phyloP scores from a whole-genome alignment of 805 yeast species.

The Scheffersomyces coipomensis region DNA sequence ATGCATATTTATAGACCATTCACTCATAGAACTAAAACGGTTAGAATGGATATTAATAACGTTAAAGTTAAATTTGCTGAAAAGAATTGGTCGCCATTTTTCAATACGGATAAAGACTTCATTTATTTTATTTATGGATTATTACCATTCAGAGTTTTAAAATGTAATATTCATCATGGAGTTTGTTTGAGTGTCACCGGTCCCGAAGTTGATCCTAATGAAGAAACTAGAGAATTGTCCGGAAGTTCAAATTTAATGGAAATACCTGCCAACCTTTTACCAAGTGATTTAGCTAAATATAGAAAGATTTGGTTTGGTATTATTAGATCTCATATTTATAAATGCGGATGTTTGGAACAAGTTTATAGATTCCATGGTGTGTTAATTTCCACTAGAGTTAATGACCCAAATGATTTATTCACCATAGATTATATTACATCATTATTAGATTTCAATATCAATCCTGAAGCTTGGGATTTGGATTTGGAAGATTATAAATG shows the following conservation, averaged over 20 bases:
- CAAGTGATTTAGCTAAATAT: conserved; percentile 7
- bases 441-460: conserved; percentile 32
- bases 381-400: conserved; percentile 10
- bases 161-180: conserved; percentile 17
- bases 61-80: conserved; percentile 14
- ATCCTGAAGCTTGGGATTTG: conserved; percentile 26
- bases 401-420: conserved; percentile 3
- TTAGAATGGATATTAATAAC: no score
- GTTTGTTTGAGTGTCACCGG: no score
- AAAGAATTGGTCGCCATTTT: conserved; percentile 43
- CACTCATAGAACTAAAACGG: no score
- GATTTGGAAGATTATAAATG: conserved; percentile 3
- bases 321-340: conserved; percentile 13
- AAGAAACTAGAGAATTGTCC: no score
- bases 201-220: no score
- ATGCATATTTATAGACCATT: conserved; percentile 22
- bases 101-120: conserved; percentile 25
- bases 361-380: conserved; percentile 16
- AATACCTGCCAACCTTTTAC: no score
- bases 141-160: conserved; percentile 16
- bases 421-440: conserved; percentile 24
- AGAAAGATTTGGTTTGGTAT: conserved; percentile 18
- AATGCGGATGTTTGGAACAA: conserved; percentile 18
- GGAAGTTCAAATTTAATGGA: no score
- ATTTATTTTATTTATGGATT: conserved; percentile 33